A percentile compares a stretch with the other conserved stretches of the same genome.
These are phyloP conservation scores for Sugiyamaella xylanicola DNA, from an alignment of 1,139 yeast species.

Conservation along the genomic window DNA sequence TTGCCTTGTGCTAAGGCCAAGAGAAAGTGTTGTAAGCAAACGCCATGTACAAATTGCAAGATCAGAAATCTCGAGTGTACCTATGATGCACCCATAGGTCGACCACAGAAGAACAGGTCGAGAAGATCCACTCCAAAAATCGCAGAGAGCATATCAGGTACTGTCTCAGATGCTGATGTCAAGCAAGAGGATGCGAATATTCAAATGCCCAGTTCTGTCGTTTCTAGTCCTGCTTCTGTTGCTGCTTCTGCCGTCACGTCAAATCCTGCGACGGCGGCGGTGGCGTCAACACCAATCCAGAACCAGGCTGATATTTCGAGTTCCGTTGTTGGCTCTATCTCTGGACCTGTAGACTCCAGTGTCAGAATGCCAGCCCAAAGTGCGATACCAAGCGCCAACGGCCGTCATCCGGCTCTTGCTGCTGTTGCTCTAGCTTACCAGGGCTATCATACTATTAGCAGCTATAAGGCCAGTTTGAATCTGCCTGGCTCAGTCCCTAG, in stretches of 20 bases:
- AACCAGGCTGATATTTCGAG: too few relatives aligned
- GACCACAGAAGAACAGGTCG: background rate
- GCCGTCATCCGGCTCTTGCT: too few relatives aligned
- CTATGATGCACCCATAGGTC: slow-evolving; percentile 20
- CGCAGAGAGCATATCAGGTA: slow-evolving; percentile 2
- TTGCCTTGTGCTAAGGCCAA: slow-evolving; percentile 29
- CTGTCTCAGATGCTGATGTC: background rate
- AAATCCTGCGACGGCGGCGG: too few relatives aligned
- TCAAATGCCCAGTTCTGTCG: background rate
- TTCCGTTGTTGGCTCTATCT: too few relatives aligned
- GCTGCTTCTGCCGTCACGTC: background rate
- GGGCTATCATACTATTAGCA: too few relatives aligned
- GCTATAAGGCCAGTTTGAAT: background rate
- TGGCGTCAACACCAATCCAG: too few relatives aligned
- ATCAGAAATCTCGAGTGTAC: slow-evolving; percentile 28
- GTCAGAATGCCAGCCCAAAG: too few relatives aligned
- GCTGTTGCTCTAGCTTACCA: too few relatives aligned
- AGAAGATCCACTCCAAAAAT: slow-evolving; percentile 2
- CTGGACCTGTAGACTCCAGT: too few relatives aligned
- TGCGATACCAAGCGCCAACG: too few relatives aligned
- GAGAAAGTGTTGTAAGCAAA: slow-evolving; percentile 28
- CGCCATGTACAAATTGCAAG: slow-evolving; percentile 29
- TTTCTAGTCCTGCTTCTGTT: background rate
- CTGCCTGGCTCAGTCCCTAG: background rate
- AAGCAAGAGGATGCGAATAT: background rate